Evolutionary conservation across 2,329 filamentous ascomycete species (phyloP).

Genomic region (Thielaviopsis punctulata): DNA sequence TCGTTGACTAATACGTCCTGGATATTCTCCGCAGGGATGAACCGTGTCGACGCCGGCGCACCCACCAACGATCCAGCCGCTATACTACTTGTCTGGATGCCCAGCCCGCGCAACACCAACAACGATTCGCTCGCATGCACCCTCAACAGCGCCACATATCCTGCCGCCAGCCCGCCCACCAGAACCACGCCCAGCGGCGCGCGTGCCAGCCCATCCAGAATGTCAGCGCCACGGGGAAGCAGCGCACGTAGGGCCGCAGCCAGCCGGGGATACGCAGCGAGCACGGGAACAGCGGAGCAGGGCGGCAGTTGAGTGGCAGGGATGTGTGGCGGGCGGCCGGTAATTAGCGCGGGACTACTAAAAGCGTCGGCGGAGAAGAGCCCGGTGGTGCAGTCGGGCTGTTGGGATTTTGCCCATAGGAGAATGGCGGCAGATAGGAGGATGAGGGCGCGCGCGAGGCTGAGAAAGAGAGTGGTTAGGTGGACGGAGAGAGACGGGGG

Average conservation of each 20-base stretch:
- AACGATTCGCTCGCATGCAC: slow-evolving; percentile 59
- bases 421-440: slow-evolving; percentile 28
- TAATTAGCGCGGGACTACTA: background rate
- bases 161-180: slow-evolving; percentile 18
- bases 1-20: slow-evolving; percentile 91
- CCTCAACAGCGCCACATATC: slow-evolving; percentile 28
- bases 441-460: slow-evolving; percentile 26
- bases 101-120: slow-evolving; percentile 72
- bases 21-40: slow-evolving; percentile 81
- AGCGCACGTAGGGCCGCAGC: slow-evolving; percentile 22
- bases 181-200: slow-evolving; percentile 24
- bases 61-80: slow-evolving; percentile 38
- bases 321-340: slow-evolving; percentile 8
- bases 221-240: slow-evolving; percentile 23
- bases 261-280: slow-evolving; percentile 16
- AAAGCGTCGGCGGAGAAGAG: slow-evolving; percentile 1
- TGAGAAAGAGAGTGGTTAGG: slow-evolving; percentile 26
- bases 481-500: slow-evolving; percentile 30
- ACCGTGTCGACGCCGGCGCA: slow-evolving; percentile 27
- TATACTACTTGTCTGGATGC: slow-evolving; percentile 69
- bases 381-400: slow-evolving; percentile 14
- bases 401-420: slow-evolving; percentile 31
- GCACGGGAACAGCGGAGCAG: slow-evolving; percentile 16
- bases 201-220: slow-evolving; percentile 19
- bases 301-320: slow-evolving; percentile 13